Evolutionary conservation across 331 rosid genomes (phyloP), one percentile per base, ranked within the genome.

Genomic region (Quercus lobata): DNA sequence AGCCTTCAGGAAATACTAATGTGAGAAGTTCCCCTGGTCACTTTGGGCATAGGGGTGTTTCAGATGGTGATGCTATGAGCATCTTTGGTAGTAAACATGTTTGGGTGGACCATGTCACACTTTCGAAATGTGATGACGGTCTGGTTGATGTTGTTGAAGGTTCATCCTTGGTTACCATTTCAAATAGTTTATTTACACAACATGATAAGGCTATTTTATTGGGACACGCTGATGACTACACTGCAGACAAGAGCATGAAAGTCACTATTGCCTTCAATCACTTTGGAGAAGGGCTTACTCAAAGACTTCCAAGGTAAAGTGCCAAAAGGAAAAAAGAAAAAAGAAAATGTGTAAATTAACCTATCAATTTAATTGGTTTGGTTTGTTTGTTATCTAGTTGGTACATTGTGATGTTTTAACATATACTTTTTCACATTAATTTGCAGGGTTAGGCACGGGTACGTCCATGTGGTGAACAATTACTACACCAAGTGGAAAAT

Each of bases 401-500:
- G 77, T 30, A 73, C 69, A 54, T 5, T 7, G 66, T 61, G n/a
- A 35, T 52, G 49, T 27, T n/a, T 41, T 34, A 68, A 9, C 32
- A 24, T 76, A 24, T 55, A 34, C 21, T 63, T 35, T 27, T 56
- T 73, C 10, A 49, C 29, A 11, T 0, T 49, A 49, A 49, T 41
- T 24, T 83, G 84, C 90, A 92, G 98, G 81, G 90, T 97, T 56
- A 87, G 98, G 87, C 97, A 80, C 77, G 98, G 98, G 25, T 95
- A 91, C 53, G 93, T 92, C 74, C 98, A 95, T 78, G 97, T 95
- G 80, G 98, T 95, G 83, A 95, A 95, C 87, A 95, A 95, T 87
- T 94, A 95, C 91, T 95, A 95, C 25, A 92, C 96, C 34, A 97
- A 95, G 17, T 95, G 98, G 98, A 94, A 92, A 88, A 95, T 95